phyloP scores from a whole-genome alignment of 2,329 filamentous ascomycete species.

The Pseudogymnoascus sp. region DNA sequence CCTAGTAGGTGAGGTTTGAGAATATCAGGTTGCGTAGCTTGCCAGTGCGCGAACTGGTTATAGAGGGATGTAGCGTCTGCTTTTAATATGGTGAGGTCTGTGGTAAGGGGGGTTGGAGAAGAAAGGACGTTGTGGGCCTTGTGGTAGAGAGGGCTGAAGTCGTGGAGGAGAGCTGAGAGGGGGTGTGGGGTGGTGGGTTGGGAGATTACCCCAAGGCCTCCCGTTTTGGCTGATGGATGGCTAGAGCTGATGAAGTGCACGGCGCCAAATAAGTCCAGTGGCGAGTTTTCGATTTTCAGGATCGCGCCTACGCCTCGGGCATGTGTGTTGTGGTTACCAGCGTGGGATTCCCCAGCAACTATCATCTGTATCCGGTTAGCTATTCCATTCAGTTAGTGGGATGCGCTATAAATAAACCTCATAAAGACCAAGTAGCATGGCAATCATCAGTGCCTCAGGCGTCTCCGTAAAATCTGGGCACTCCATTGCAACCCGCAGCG shows the following conservation, averaged over 20 bases:
- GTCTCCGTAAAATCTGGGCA: conserved; percentile 3
- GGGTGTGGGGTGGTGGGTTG: background rate
- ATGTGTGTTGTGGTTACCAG: conserved; percentile 17
- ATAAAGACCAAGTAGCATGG: conserved; percentile 22
- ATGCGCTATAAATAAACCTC: conserved; percentile 15
- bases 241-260: background rate
- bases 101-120: background rate
- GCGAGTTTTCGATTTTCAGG: conserved; percentile 13
- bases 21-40: conserved; percentile 11
- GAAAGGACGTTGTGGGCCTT: background rate
- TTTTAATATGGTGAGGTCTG: conserved; percentile 6
- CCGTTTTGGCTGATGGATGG: background rate
- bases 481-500: conserved; percentile 17
- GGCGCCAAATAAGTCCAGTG: conserved; percentile 10
- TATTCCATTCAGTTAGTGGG: background rate
- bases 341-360: conserved; percentile 13
- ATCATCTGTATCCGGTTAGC: conserved; percentile 14
- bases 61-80: conserved; percentile 9
- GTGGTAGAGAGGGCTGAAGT: background rate
- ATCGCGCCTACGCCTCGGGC: conserved; percentile 17
- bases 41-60: conserved; percentile 14
- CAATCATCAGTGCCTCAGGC: conserved; percentile 16
- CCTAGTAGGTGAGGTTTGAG: conserved; percentile 16
- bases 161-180: background rate
- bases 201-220: background rate